Evolutionary conservation across 805 yeast species (phyloP).

Genomic region (Suhomyces faveliae): DNA sequence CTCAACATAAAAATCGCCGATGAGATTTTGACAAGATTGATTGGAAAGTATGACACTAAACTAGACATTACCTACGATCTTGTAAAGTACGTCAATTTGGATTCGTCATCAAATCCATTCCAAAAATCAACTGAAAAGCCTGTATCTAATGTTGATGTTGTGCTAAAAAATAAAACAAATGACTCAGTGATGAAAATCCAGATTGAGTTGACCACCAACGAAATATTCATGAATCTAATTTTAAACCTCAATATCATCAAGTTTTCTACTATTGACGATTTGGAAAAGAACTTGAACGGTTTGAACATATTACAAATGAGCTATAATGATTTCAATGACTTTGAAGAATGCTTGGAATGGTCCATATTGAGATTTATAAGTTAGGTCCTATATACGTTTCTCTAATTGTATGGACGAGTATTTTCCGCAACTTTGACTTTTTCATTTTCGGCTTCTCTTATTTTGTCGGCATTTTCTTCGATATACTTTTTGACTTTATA

Average conservation of each 20-base stretch:
- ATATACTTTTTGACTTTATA: conserved; percentile 44
- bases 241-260: conserved; percentile 35
- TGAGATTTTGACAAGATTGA: conserved; percentile 27
- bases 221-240: conserved; percentile 40
- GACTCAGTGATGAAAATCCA: conserved; percentile 23
- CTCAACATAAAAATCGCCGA: conserved; percentile 29
- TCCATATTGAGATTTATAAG: conserved; percentile 35
- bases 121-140: conserved; percentile 41
- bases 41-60: conserved; percentile 13
- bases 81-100: conserved; percentile 27
- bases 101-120: conserved; percentile 30
- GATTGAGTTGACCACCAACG: conserved; percentile 37
- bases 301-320: conserved; percentile 43
- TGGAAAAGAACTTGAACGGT: conserved; percentile 29
- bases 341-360: conserved; percentile 60
- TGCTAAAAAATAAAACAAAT: conserved; percentile 19
- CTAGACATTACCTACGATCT: conserved; percentile 10
- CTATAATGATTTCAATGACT: conserved; percentile 51
- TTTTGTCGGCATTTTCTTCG: conserved; percentile 38
- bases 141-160: conserved; percentile 25
- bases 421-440: conserved; percentile 31
- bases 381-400: conserved; percentile 11
- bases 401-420: conserved; percentile 7
- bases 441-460: conserved; percentile 28
- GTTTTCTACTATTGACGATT: conserved; percentile 24